Percentiles rank a stretch among this genome's conserved stretches.
Conservation (phyloP, 2,329 filamentous ascomycete genomes). For the Aspergillus sp. region DNA sequence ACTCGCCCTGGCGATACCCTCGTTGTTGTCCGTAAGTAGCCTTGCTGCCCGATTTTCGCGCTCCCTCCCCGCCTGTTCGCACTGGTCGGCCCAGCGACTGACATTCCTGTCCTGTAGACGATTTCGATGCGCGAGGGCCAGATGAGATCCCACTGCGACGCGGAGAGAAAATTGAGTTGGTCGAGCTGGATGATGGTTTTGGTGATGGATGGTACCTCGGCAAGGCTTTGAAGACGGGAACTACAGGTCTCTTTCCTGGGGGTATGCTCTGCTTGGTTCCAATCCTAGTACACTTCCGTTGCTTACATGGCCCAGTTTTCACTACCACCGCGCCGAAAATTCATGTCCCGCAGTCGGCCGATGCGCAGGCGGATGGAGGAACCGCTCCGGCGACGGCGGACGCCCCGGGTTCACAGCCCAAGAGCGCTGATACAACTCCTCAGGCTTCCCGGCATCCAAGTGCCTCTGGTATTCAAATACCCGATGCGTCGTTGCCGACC, state of each 20-base stretch:
- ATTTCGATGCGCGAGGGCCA: conserved; percentile 81
- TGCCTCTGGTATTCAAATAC: conserved; percentile 18
- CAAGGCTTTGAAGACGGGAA: conserved; percentile 34
- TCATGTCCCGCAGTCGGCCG: conserved; percentile 11
- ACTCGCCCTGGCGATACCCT: conserved; percentile 35
- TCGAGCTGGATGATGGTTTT: conserved; percentile 58
- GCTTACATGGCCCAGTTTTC: too few species aligned
- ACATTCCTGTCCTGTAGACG: conserved; percentile 50
- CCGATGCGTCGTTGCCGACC: conserved; percentile 11
- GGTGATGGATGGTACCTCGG: conserved; percentile 58
- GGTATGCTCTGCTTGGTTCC: conserved; percentile 25
- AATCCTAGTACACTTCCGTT: too few species aligned
- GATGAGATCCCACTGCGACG: conserved; percentile 86
- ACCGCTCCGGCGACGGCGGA: conserved; percentile 8
- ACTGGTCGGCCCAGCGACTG: conserved; percentile 12
- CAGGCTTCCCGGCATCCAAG: conserved; percentile 33
- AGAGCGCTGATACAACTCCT: conserved; percentile 30
- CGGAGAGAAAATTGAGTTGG: conserved; percentile 55
- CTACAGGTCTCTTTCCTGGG: conserved; percentile 40
- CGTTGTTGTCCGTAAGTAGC: conserved; percentile 33
- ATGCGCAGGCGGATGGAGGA: conserved; percentile 9
- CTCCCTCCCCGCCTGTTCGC: conserved; percentile 4
- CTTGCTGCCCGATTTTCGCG: conserved; percentile 6
- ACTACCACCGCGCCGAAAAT: conserved; percentile 17
- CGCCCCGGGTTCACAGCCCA: conserved; percentile 16